Conservation (phyloP, 2,329 filamentous ascomycete genomes). For the Parascedosporium putredinis region DNA sequence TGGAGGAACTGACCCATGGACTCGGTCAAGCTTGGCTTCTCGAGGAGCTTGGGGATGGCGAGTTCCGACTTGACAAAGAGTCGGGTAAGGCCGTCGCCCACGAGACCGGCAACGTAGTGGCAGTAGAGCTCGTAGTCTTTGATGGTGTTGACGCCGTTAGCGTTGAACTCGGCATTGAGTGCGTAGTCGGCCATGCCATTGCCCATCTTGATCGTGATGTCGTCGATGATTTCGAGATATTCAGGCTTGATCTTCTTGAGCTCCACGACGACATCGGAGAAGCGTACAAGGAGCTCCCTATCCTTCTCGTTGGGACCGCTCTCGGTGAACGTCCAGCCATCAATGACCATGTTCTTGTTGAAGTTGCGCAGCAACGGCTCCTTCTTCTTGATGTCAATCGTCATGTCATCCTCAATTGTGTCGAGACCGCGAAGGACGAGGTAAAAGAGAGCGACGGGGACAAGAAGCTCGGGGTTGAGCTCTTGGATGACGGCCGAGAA, state of each 20-base stretch:
- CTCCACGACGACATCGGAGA: slow-evolving; percentile 76
- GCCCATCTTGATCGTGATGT: slow-evolving; percentile 90
- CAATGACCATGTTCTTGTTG: slow-evolving; percentile 63
- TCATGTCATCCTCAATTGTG: slow-evolving; percentile 99
- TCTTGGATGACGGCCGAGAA: slow-evolving; percentile 92
- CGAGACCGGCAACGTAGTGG: slow-evolving; percentile 96
- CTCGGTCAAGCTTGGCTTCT: slow-evolving; percentile 72
- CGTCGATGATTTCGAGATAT: slow-evolving; percentile 79
- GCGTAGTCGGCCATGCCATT: slow-evolving; percentile 98
- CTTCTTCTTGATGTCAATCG: slow-evolving; percentile 69
- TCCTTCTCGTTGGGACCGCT: slow-evolving; percentile 93
- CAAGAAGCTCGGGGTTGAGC: slow-evolving; percentile 83
- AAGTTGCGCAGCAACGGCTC: slow-evolving; percentile 80
- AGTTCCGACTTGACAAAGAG: slow-evolving; percentile 81
- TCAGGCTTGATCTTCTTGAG: slow-evolving; percentile 77
- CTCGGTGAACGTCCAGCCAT: slow-evolving; percentile 83
- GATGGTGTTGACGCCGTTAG: slow-evolving; percentile 70
- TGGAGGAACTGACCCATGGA: slow-evolving; percentile 97
- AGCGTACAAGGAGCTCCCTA: slow-evolving; percentile 81
- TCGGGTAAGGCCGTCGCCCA: slow-evolving; percentile 84
- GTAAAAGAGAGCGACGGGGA: slow-evolving; percentile 88
- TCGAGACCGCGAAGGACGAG: slow-evolving; percentile 84
- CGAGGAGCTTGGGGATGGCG: slow-evolving; percentile 73
- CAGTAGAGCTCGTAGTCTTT: slow-evolving; percentile 94
- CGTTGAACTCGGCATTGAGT: slow-evolving; percentile 69